These are phyloP conservation scores for Pleurozium schreberi DNA, from an alignment of 225 moss, liverwort and hornwort species.

Conservation along the genomic window DNA sequence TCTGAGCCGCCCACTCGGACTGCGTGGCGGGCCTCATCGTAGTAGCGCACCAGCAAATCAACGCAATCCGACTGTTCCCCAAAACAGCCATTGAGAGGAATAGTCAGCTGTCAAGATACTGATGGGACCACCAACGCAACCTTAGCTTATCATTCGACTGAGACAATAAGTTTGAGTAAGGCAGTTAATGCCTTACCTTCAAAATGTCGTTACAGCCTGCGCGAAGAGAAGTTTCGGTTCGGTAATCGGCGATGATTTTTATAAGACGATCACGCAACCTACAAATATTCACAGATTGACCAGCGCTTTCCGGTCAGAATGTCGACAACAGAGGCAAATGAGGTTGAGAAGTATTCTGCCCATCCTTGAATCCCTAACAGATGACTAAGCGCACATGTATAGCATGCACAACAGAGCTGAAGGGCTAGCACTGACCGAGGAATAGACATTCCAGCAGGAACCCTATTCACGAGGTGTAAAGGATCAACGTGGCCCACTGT, in stretches of 20 bases:
- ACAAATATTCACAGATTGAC: slow-evolving; percentile 7
- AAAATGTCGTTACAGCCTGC: slow-evolving; percentile 86
- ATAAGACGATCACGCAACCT: slow-evolving; percentile 87
- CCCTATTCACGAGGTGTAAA: slow-evolving; percentile 72
- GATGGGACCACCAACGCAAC: not conserved
- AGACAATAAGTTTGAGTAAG: not conserved
- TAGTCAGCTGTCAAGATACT: not conserved
- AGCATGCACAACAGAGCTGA: not conserved
- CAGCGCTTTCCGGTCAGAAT: not conserved
- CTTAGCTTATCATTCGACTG: not conserved
- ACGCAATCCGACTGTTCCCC: slow-evolving; percentile 80
- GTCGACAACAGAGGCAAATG: not conserved
- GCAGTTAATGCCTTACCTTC: slow-evolving; percentile 36
- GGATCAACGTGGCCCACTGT: slow-evolving; percentile 95
- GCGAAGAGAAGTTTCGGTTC: slow-evolving; percentile 89
- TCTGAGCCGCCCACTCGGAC: slow-evolving; percentile 86
- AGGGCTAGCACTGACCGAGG: slow-evolving; percentile 47
- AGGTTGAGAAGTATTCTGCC: not conserved
- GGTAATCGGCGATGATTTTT: slow-evolving; percentile 88
- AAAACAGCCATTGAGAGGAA: not conserved
- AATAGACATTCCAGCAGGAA: slow-evolving; percentile 83
- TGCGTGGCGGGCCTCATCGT: slow-evolving; percentile 93
- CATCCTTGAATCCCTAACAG: not conserved
- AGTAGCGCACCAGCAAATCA: slow-evolving; percentile 90
- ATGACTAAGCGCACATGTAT: not conserved